These are phyloP conservation scores for Vaccinium macrocarpon DNA, from an alignment of 148 eudicot genomes.

Conservation along the genomic window DNA sequence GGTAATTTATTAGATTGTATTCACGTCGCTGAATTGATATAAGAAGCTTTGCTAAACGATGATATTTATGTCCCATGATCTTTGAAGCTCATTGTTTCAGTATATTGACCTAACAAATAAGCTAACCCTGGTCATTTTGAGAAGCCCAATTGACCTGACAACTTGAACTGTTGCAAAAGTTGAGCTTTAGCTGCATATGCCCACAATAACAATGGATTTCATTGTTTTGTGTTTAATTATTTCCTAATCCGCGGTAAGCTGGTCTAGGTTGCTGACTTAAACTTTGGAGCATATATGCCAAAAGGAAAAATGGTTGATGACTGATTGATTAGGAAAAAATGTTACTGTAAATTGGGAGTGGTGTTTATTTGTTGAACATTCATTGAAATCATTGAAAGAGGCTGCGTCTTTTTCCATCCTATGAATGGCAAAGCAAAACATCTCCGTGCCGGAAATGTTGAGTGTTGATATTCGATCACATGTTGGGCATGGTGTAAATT, in stretches of 20 bases:
- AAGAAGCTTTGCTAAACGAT: not conserved
- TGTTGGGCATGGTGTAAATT: not conserved
- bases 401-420: not conserved
- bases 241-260: not conserved
- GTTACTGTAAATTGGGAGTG: not conserved
- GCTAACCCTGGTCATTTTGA: not conserved
- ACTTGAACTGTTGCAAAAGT: not conserved
- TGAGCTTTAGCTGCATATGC: not conserved
- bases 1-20: slow-evolving; percentile 10
- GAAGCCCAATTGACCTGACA: not conserved
- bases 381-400: not conserved
- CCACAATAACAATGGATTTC: not conserved
- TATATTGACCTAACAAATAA: not conserved
- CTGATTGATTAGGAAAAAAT: not conserved
- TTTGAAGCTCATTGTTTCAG: not conserved
- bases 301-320: not conserved
- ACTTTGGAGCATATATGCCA: not conserved
- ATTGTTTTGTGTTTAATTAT: not conserved
- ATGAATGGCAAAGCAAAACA: not conserved
- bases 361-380: not conserved
- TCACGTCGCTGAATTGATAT: not conserved
- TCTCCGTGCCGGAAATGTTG: not conserved
- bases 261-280: not conserved
- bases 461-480: no score
- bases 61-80: not conserved